Base-by-base conservation (phyloP, 2,329 filamentous ascomycete species). In the Exophiala oligosperma region DNA sequence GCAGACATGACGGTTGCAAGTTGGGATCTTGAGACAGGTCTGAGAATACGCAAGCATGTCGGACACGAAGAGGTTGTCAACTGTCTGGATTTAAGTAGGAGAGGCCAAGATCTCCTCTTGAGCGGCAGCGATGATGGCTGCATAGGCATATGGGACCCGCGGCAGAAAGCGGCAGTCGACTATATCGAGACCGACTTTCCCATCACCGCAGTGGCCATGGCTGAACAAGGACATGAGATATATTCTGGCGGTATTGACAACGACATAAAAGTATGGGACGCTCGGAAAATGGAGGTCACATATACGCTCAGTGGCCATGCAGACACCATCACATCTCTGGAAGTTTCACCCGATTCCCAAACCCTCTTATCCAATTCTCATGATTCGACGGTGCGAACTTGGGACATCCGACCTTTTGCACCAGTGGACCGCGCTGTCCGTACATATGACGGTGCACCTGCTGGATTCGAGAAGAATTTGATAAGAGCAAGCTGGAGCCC, bases 51-150 rank as follows among this genome's bases (percentile, higher is more conserved):
- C 63, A 85, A 91, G 70, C 95, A 99, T 70, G 79, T 92, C 9
- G 94, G 94, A 0, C 94, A 99, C 70, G 92, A 97, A 69, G 93
- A 97, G 72, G 84, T 97, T n/a, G 87, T 99, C 77, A 99, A 97
- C 74, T 84, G 88, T 60, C 79, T 97, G 72, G 92, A 96, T 69
- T 86, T 95, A 61, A 94, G 88, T 77, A 89, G 88, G 72, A 84
- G 94, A 68, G 94, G 94, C 53, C 91, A 96, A 72, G 94, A 97
- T 70, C 77, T 97, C 52, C 77, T 99, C 47, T 84, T 97, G 62
- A 96, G 91, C 71, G 94, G 89, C 38, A 95, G 92, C 65, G 93
- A 99, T 71, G 94, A 99, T 72, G 92, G 92, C 4, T 91, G 86
- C 62, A 92, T 99, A 69, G 92, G 92, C 59, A 89, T 97, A 47